Base-by-base conservation (phyloP, 2,329 filamentous ascomycete species). In the Cucurbitaria berberidis region DNA sequence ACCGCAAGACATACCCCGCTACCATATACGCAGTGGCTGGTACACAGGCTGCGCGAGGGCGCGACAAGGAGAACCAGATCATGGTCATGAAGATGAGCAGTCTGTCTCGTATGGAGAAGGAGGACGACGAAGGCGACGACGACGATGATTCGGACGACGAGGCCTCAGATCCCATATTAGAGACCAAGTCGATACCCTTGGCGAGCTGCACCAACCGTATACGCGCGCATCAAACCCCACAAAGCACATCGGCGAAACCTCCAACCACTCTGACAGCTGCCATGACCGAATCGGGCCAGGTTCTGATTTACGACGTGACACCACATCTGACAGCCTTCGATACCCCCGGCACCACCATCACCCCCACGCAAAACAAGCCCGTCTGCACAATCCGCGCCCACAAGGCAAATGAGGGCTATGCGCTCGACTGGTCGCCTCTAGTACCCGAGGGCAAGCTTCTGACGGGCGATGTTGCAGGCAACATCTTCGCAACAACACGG, bases 71-170 rank as follows among this genome's bases (percentile, higher is more conserved):
- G 70, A 99, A 99, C 76, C 87, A 96, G 77, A 81, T 99, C 69
- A 88, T 98, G 86, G 87, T 98, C 34, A 91, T 97, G 85, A 98
- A 98, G 80, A 88, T 99, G 74, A 96, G 92, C 70, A 90, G 93
- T 15, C 81, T 99, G 58, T 91, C 90, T 72, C 88, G 87, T 72
- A 97, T 95, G 88, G 90, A 96, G 69, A 88, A 89, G 40, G 87
- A 89, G 15, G 86, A 86, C 26, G 85, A 87, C 13, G 89, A 89
- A 43, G 85, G 84, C 13, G 86, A 90, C 41, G 80, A 84, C 13
- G 86, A 90, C 41, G 80, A 80, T 4, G 89, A 92, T 59, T 68
- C 65, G 0, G 89, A 90, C 57, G 91, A 96, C 56, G 84, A 85
- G 61, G 79, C 79, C 60, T 80, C 89, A 60, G 93, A 99, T 64